Evolutionary conservation across 495 filamentous ascomycete genomes (phyloP).

Genomic region (Paragyromitra xinjiangensis): DNA sequence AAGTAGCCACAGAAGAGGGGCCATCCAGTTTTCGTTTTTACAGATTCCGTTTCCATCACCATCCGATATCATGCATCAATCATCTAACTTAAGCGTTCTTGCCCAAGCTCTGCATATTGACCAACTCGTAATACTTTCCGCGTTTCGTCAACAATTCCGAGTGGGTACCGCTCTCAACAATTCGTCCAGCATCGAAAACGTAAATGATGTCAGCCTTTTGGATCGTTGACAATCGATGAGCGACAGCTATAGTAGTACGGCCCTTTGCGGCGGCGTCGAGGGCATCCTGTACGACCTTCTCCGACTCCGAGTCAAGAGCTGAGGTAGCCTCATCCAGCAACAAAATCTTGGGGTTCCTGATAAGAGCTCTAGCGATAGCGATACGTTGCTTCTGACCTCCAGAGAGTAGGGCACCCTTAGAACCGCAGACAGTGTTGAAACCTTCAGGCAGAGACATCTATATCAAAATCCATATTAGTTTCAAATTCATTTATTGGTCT

Average conservation of each 20-base stretch:
- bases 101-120: conserved; percentile 80
- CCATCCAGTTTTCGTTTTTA: neutral
- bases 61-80: neutral
- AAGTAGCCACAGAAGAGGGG: neutral
- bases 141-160: conserved; percentile 70
- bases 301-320: conserved; percentile 80
- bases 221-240: conserved; percentile 79
- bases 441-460: conserved; percentile 66
- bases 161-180: conserved; percentile 79
- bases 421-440: conserved; percentile 78
- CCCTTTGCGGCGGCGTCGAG: conserved; percentile 77
- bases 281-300: conserved; percentile 83
- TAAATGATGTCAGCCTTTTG: conserved; percentile 86
- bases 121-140: conserved; percentile 79
- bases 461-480: conserved; percentile 15
- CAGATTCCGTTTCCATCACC: neutral
- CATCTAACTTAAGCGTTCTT: conserved; percentile 60
- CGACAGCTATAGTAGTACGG: conserved; percentile 80
- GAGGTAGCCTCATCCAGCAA: conserved; percentile 86
- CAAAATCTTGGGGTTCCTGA: conserved; percentile 74
- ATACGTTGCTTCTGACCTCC: conserved; percentile 88
- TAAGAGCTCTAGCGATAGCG: conserved; percentile 75
- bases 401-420: conserved; percentile 78
- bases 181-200: conserved; percentile 77
- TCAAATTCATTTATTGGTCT: neutral